Percentiles rank a stretch among this genome's conserved stretches.
phyloP scores from a whole-genome alignment of 2,329 filamentous ascomycete species.

The Fusarium coicis region DNA sequence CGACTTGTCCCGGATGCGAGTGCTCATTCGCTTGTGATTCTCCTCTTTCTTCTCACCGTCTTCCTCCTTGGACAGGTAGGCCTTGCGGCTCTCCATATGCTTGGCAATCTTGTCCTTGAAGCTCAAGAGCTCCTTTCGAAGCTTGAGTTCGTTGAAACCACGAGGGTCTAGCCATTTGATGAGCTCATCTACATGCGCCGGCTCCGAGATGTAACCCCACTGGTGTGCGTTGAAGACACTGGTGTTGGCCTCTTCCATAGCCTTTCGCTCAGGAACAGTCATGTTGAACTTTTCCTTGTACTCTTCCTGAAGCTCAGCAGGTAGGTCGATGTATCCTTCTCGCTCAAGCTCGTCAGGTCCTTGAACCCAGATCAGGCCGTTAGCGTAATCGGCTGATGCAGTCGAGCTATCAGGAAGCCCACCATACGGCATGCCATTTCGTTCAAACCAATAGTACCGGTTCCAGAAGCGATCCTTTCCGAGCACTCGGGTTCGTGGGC shows the following conservation, averaged over 20 bases:
- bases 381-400: conserved; percentile 86
- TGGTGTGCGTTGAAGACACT: conserved; percentile 80
- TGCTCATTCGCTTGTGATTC: conserved; percentile 57
- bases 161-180: conserved; percentile 90
- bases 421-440: conserved; percentile 96
- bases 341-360: conserved; percentile 91
- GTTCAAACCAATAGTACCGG: conserved; percentile 98
- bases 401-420: conserved; percentile 91
- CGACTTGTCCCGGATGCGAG: conserved; percentile 58
- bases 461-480: conserved; percentile 98
- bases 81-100: conserved; percentile 83
- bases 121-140: conserved; percentile 84
- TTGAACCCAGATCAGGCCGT: conserved; percentile 96
- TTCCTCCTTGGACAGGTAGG: conserved; percentile 66
- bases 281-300: conserved; percentile 82
- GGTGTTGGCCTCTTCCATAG: conserved; percentile 83
- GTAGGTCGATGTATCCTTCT: conserved; percentile 84
- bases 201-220: conserved; percentile 92
- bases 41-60: conserved; percentile 54
- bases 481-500: conserved; percentile 86
- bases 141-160: conserved; percentile 84
- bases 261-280: conserved; percentile 87
- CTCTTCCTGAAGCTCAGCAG: conserved; percentile 75
- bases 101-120: conserved; percentile 80
- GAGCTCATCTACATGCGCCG: conserved; percentile 79